Evolutionary conservation across 2,329 filamentous ascomycete species (phyloP), one percentile per base, ranked within the genome.

Genomic region (Lomentospora prolificans): DNA sequence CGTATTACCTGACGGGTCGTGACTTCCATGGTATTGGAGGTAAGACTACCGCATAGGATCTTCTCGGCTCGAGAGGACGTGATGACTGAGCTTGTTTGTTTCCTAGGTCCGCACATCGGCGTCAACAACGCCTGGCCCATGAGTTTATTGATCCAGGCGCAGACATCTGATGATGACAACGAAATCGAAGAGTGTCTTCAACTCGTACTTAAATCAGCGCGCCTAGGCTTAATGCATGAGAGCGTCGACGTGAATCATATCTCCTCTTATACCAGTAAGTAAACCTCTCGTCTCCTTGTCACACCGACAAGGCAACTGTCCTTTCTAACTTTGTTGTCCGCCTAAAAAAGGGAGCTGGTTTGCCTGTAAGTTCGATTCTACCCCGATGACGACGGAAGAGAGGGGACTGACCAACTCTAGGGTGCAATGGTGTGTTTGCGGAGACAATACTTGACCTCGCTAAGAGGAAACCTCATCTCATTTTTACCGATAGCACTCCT

Each of bases 401-500:
- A 3, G 14, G 22, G 25, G 12, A 12, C 17, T 55, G 22, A 55
- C 44, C 25, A 7, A 9, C 22, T 27, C 44, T 57, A 74, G 71
- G 91, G 94, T 94, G 94, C 9, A 99, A 99, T 63, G 94, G 90
- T 1, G 90, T 99, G 9, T 97, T 96, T 71, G 90, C 92, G 12
- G 86, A 90, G 69, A 95, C 91, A 0, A 89, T 99, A 50, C 73
- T 99, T 53, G 90, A 96, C 72, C 67, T 99, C 54, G 94, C 91
- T 1, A 85, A 86, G 70, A 76, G 92, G 67, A 96, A 95, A 70
- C 94, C 94, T 3, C 82, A 95, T 69, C 69, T 97, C 62, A 78
- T 97, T 39, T 96, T 96, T 12, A 70, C 80, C 51, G 82, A 81
- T 0, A 77, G 75, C 3, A 70, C 77, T 60, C 74, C 82, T 28